Evolutionary conservation across 345 rosid genomes (phyloP).

Genomic region (Psidium friedrichsthalianum): DNA sequence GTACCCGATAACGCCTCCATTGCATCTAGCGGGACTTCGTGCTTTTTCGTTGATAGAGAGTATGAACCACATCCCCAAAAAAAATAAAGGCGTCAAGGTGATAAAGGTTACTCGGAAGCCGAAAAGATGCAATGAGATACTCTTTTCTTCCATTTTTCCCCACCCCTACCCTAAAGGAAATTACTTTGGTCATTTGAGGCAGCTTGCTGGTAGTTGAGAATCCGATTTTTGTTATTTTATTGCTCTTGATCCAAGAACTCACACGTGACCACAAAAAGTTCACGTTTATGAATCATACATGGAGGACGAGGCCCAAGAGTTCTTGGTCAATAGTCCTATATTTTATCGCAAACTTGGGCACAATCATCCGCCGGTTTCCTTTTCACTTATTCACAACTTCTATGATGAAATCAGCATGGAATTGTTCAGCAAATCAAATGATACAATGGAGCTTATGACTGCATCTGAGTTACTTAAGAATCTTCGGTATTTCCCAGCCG

Average conservation of each 20-base stretch:
- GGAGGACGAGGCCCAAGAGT: background rate
- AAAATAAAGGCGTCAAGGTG: too few relatives aligned
- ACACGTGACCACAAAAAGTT: background rate
- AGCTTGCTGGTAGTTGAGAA: background rate
- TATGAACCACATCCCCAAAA: too few relatives aligned
- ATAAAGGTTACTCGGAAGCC: background rate
- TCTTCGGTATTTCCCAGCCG: accelerated
- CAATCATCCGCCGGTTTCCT: background rate
- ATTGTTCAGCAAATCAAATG: accelerated
- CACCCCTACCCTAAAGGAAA: background rate
- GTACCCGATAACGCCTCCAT: too few relatives aligned
- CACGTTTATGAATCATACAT: background rate
- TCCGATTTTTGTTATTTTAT: background rate
- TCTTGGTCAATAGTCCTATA: background rate
- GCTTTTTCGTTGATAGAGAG: too few relatives aligned
- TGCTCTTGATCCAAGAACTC: background rate
- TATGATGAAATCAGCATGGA: background rate
- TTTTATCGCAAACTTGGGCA: background rate
- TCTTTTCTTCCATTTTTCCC: background rate
- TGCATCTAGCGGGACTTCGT: too few relatives aligned
- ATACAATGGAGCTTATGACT: background rate
- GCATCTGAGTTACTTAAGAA: background rate
- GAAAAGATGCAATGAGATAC: background rate
- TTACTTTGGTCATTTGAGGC: background rate
- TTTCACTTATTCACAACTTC: background rate